Percentiles rank a stretch among this genome's conserved stretches.
These are phyloP conservation scores for Dioscorea cayenensis DNA, from an alignment of 116 monocot genomes.

Conservation along the genomic window DNA sequence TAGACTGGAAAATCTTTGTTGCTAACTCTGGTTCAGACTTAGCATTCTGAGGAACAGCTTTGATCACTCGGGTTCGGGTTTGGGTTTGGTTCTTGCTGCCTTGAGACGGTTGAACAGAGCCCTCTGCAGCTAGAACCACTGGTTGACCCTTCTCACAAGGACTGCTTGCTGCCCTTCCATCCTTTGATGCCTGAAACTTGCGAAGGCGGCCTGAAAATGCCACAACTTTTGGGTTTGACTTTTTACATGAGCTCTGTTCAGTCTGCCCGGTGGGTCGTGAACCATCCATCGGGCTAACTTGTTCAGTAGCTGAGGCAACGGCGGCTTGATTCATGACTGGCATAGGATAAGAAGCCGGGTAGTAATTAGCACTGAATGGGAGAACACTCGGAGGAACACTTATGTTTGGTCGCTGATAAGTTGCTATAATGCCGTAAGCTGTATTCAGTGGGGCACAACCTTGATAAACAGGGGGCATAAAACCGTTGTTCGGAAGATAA, in stretches of 20 bases:
- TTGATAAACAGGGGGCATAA: constrained; percentile 42
- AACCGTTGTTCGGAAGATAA: constrained; percentile 31
- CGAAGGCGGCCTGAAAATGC: constrained; percentile 14
- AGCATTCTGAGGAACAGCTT: constrained; percentile 63
- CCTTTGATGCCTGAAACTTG: constrained; percentile 25
- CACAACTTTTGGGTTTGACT: constrained; percentile 24
- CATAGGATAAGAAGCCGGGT: constrained; percentile 32
- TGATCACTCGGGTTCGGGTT: constrained; percentile 42
- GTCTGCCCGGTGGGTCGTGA: constrained; percentile 12
- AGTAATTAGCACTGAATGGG: constrained; percentile 31
- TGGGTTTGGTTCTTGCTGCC: constrained; percentile 6
- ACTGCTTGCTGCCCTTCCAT: constrained; percentile 57
- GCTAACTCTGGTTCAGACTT: constrained; percentile 64
- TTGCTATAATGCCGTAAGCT: constrained; percentile 35
- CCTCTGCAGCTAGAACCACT: constrained; percentile 12
- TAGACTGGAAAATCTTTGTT: constrained; percentile 75
- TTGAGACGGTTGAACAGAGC: too few relatives aligned
- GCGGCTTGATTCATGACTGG: constrained; percentile 27
- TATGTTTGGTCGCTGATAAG: constrained; percentile 36
- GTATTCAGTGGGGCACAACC: constrained; percentile 23
- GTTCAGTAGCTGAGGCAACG: constrained; percentile 13
- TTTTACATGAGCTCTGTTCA: constrained; percentile 52
- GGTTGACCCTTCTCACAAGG: constrained; percentile 28
- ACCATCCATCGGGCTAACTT: background rate
- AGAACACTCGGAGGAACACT: constrained; percentile 13